Evolutionary conservation across 257 asterid species (phyloP).

Genomic region (Solanum acaule): DNA sequence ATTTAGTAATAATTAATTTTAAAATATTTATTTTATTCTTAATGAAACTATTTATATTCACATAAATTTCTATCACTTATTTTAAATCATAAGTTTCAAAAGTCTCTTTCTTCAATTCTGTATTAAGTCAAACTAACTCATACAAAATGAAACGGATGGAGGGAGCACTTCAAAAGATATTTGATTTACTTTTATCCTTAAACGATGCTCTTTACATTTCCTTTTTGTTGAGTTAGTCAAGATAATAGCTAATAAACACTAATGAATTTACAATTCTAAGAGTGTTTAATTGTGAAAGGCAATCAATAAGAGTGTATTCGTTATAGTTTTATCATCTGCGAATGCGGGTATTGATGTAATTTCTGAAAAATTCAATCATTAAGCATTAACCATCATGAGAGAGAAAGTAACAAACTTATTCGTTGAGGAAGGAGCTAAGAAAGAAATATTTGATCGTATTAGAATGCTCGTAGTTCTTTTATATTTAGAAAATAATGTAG

Average conservation of each 20-base stretch:
- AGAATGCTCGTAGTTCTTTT: not conserved
- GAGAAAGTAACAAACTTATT: not conserved
- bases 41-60: too few species aligned
- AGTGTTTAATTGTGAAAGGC: not conserved
- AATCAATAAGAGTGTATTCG: not conserved
- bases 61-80: too few species aligned
- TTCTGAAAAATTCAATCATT: not conserved
- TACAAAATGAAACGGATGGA: too few species aligned
- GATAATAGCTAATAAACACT: not conserved
- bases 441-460: not conserved
- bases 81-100: too few species aligned
- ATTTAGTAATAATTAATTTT: too few species aligned
- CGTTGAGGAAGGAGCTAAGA: not conserved
- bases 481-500: not conserved
- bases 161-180: not conserved
- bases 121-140: too few species aligned
- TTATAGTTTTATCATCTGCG: not conserved
- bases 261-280: not conserved
- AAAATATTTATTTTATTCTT: too few species aligned
- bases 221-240: not conserved
- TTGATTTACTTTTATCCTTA: not conserved
- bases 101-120: fast-evolving
- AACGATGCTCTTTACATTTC: not conserved
- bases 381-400: not conserved
- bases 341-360: not conserved